phyloP scores from a whole-genome alignment of 208 protist species.

The Trypanosoma grayi region DNA sequence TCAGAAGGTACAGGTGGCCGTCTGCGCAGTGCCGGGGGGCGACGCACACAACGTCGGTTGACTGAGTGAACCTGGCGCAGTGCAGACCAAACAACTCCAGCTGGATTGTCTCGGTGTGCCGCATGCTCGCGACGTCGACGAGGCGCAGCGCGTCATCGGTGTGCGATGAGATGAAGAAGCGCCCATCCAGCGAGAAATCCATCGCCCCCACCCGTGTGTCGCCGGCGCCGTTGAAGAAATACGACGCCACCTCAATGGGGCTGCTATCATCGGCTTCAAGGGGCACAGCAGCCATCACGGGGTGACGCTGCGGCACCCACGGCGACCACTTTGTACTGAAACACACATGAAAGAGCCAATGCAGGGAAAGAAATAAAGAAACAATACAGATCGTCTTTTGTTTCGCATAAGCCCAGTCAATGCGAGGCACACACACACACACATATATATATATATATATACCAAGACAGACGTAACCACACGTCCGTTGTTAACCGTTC shows the following conservation, averaged over 20 bases:
- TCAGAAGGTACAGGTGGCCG: slow-evolving; percentile 80
- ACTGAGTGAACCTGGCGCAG: slow-evolving; percentile 67
- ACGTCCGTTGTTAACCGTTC: no score
- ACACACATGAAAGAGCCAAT: not conserved
- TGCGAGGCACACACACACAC: not conserved
- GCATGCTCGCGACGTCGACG: slow-evolving; percentile 52
- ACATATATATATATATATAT: not conserved
- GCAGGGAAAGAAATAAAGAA: no score
- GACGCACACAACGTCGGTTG: slow-evolving; percentile 55
- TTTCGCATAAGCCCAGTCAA: no score
- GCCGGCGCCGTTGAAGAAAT: slow-evolving; percentile 70
- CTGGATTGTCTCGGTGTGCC: slow-evolving; percentile 46
- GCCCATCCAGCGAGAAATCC: slow-evolving; percentile 75
- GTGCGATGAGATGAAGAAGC: slow-evolving; percentile 67
- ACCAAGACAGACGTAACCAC: no score
- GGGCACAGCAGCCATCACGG: not conserved
- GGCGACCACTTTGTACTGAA: not conserved
- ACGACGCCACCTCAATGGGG: slow-evolving; percentile 27
- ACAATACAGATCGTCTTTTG: no score
- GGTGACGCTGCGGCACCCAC: not conserved
- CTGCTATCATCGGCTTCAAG: not conserved
- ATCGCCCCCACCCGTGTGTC: slow-evolving; percentile 69
- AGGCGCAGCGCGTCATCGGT: slow-evolving; percentile 72
- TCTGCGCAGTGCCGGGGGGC: slow-evolving; percentile 64
- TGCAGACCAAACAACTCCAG: slow-evolving; percentile 66